Evolutionary conservation across 2,329 filamentous ascomycete genomes (phyloP), one percentile per base, ranked within the genome.

Genomic region (Cladosporium austrohemisphaericum): DNA sequence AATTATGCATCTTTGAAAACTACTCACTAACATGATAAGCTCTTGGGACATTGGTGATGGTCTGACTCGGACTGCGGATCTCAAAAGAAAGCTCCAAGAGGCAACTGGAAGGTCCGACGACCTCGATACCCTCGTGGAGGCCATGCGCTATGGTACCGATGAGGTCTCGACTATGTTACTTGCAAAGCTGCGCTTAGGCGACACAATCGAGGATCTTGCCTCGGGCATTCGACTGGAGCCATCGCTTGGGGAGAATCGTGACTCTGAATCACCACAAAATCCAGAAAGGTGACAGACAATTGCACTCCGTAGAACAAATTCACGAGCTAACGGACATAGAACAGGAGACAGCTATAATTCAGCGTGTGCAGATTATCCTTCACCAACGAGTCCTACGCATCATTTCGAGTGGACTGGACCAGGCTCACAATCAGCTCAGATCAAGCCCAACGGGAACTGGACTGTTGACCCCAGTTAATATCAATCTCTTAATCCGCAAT

Each of bases 21-120:
- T n/a, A n/a, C n/a, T n/a, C n/a, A n/a, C n/a, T n/a, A n/a, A n/a
- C n/a, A n/a, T n/a, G n/a, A n/a, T n/a, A n/a, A n/a, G n/a, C 13
- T 49, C 46, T 3, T 49, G 46, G 46, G 46, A 49, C 18, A 49
- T 49, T 13, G 37, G 46, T 10, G 46, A 49, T 22, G 46, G 46
- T 6, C 11, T 49, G 36, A 49, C 46, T 22, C 33, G 46, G n/a
- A 49, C 46, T 13, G 46, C 46, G 2, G 46, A 49, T 23, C 38
- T 49, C 20, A 49, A 49, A 4, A 13, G 25, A 13, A 49, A 49
- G 16, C 32, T 49, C 11, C 28, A 33, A 20, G 37, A 35, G 16
- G 46, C 46, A 10, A 49, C 38, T 10, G 20, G 28, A 11, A 29
- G 38, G 11, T 43, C 37, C 10, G 37, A 41, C 1, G 36, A 49